Evolutionary conservation across 2,329 filamentous ascomycete genomes (phyloP), one percentile per base, ranked within the genome.

Genomic region (Aspergillus cejpii): DNA sequence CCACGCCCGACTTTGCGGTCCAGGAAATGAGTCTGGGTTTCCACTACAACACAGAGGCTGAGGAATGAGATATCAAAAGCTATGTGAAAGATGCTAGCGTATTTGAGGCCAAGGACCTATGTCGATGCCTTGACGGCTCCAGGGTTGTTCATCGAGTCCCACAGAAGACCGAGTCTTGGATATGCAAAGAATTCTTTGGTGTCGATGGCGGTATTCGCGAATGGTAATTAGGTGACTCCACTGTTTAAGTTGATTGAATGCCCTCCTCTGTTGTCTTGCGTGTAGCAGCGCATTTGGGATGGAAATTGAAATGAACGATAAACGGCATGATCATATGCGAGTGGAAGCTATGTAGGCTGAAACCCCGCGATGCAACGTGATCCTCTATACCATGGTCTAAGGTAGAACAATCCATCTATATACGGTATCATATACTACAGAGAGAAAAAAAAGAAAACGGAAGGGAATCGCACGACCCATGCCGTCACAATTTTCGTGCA

Each of bases 11-110:
- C 62, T 87, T 84, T 59, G 78, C 76, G 0, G 88, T 89, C 24
- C 80, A 86, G 58, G 85, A 89, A 63, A 88, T 88, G 85, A 83
- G 80, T 42, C 58, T 88, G 23, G 85, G 85, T 0, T 89, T 90
- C 54, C 86, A 90, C 61, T 90, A 89, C 59, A 90, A 90, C 54
- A 65, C 66, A 3, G 74, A 76, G 55, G 76, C 74, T 0, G 81
- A 78, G 1, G 74, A 78, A 2, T 73, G 80, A 53, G 83, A 87
- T 59, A 68, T 86, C 43, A 76, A 76, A 10, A 84, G 76, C 20
- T 88, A 87, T 58, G 71, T 81, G 1, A 78, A 76, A 56, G 78
- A 87, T 53, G 73, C 79, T 0, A 74, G 76, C 39, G 77, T 85
- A 0, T 87, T 83, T 72, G 70, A 79, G 31, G 78, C 87, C 5